Base-by-base conservation (phyloP, 352 stramenopile species). In the Plasmopara viticola region DNA sequence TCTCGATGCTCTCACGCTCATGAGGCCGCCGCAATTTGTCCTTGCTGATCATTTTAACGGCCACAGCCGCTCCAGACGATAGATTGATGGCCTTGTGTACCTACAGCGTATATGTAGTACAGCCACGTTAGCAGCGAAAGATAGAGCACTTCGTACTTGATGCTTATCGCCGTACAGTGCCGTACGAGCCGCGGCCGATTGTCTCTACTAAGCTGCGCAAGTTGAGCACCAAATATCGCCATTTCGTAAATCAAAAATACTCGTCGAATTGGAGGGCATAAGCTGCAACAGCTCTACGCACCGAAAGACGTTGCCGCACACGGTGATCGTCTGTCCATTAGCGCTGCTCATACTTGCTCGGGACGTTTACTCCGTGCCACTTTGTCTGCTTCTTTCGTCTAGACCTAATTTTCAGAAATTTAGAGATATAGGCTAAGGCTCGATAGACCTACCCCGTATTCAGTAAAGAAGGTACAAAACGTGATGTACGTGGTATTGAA, bases 41-140 rank as follows among this genome's bases (percentile, higher is more conserved):
- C 49, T 91, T 91, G 13, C 70, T 70, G 43, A 91, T 87, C 62
- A 91, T 67, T 51, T 91, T 91, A 10, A 91, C 75, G 8, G 80
- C 80, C n/a, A 91, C 80, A 9, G 80, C 76, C 4, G 78, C 80
- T 0, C 78, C 78, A 0, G 80, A 87, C 28, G 76, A 83, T 42
- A 89, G 60, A 51, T 91, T 89, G 34, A 89, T 84, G n/a, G 75
- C 80, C 45, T 91, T 91, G 64, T 91, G 80, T 34, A 90, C 77
- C 77, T 88, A 50, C 17, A 35, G 48, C 37, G 14, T 18, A 38
- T 5, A 66, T 3, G 9, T 25, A 44, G 3, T 12, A 30, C 9
- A 5, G 55, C 44, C 38, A 42, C 44, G 10, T 48, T 35, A 18
- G 18, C 14, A 41, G 18, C 9, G 2, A 41, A 1, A 8, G 2